Evolutionary conservation across 345 rosid genomes (phyloP).

Genomic region (Camelina hispida): DNA sequence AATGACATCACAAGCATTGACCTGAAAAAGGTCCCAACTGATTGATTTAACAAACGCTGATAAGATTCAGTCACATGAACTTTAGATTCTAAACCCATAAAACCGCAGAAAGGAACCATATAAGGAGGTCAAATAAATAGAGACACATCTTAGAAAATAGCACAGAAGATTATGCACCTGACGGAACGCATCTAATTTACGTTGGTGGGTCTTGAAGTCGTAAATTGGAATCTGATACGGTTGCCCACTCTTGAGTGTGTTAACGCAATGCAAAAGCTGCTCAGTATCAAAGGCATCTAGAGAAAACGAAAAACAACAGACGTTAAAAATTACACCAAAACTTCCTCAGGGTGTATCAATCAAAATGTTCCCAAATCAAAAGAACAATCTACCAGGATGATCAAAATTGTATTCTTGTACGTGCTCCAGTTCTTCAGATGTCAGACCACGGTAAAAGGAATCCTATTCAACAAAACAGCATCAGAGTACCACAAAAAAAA

Average conservation of each 20-base stretch:
- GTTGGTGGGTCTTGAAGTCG: conserved; percentile 88
- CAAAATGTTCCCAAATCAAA: conserved; percentile 3
- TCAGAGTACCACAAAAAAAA: neutral
- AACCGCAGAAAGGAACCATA: neutral
- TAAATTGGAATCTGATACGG: conserved; percentile 89
- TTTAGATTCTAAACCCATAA: neutral
- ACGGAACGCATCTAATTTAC: conserved; percentile 80
- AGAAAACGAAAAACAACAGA: conserved; percentile 12
- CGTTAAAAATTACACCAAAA: neutral
- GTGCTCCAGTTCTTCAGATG: conserved; percentile 70
- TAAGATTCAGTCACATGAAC: conserved; percentile 6
- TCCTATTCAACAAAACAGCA: conserved; percentile 55
- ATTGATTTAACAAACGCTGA: conserved; percentile 9
- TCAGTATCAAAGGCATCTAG: conserved; percentile 98
- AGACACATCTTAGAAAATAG: conserved; percentile 9
- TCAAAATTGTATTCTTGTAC: conserved; percentile 98
- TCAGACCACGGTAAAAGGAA: conserved; percentile 94
- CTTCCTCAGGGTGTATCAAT: neutral
- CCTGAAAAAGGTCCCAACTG: conserved; percentile 52
- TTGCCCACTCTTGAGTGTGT: conserved; percentile 75
- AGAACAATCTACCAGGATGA: conserved; percentile 73
- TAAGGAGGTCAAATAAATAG: neutral
- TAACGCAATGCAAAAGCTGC: conserved; percentile 87
- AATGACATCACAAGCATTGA: conserved; percentile 97
- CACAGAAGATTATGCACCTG: conserved; percentile 58